Base-by-base conservation (phyloP, 2,329 filamentous ascomycete genomes). In the Chaetomiaceae sp. region DNA sequence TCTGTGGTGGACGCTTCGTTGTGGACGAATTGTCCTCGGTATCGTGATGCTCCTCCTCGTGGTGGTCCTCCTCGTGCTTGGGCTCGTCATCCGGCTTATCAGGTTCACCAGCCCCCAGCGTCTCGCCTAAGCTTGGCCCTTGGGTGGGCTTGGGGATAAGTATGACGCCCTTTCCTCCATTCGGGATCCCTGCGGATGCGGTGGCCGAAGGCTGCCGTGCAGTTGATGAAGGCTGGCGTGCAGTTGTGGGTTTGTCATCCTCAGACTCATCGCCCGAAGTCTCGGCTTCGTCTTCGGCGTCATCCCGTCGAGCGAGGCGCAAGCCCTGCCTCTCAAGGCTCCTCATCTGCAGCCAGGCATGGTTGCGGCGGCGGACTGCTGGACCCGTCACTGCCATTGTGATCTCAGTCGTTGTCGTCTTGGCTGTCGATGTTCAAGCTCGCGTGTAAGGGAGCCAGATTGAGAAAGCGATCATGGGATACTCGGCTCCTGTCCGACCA, bases 341-440 rank as follows among this genome's bases (percentile, higher is more conserved):
- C 15, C 53, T 56, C 53, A 60, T 60, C 45, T 61, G 39, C 19
- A 57, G 40, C 53, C 57, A 54, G 12, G 55, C 59, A 53, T 56
- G 48, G 46, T 58, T 61, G 36, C 55, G 54, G 47, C 57, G 50
- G 51, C 59, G 59, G 25, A 48, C 29, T 14, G 47, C 37, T 27
- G 59, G 59, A 39, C 47, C 53, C 12, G 59, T 58, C 19, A 45
- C 44, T 44, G 51, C 56, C 59, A 61, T 61, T 56, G 45, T 31
- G 4, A 17, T 42, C 40, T n/a, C 12, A 31, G 33, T 25, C 11
- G 25, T 17, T 25, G 22, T 20, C 38, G 12, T 39, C n/a, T 39
- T 45, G 20, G 19, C 34, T 15, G 6, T 31, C 12, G 22, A n/a
- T 19, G 27, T n/a, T 31, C 33, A 17, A 33, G 25, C 33, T 27